A percentile compares a stretch with the other conserved stretches of the same genome.
Evolutionary conservation across 2,329 filamentous ascomycete genomes (phyloP).

Genomic region (Sphaerulina musiva): DNA sequence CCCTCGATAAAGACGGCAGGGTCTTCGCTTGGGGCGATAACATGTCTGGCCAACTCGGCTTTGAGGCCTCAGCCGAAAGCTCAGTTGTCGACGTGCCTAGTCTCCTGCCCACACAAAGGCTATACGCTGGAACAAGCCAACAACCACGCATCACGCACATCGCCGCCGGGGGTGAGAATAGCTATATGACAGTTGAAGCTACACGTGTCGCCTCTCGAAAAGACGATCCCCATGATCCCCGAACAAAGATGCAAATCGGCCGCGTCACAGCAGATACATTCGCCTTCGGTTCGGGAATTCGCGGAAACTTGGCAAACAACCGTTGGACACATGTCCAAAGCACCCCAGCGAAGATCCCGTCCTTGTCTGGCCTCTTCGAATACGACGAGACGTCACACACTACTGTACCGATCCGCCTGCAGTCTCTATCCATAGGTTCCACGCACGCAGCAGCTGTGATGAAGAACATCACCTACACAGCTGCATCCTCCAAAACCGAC

Average conservation of each 20-base stretch:
- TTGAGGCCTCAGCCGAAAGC: conserved; percentile 59
- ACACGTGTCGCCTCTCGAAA: conserved; percentile 48
- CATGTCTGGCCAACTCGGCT: conserved; percentile 81
- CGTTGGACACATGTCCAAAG: conserved; percentile 83
- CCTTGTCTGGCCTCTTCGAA: conserved; percentile 76
- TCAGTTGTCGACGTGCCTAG: conserved; percentile 63
- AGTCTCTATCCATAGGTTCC: conserved; percentile 65
- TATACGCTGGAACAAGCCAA: conserved; percentile 63
- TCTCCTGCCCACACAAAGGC: conserved; percentile 60
- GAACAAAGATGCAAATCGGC: conserved; percentile 42
- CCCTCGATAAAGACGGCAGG: conserved; percentile 66
- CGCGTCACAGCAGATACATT: conserved; percentile 69
- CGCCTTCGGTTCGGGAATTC: conserved; percentile 80
- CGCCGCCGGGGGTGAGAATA: conserved; percentile 78
- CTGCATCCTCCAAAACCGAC: conserved; percentile 41
- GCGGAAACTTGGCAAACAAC: conserved; percentile 74
- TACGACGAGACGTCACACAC: conserved; percentile 68
- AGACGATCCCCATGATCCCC: conserved; percentile 21
- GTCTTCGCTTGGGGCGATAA: conserved; percentile 91
- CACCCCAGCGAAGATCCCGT: conserved; percentile 71
- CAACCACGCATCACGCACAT: conserved; percentile 65
- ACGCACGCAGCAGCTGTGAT: conserved; percentile 79
- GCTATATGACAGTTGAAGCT: conserved; percentile 80
- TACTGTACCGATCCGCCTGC: conserved; percentile 70
- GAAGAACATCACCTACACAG: conserved; percentile 60